Conservation (phyloP, 805 yeast genomes). For the Saccharomycopsis vini region DNA sequence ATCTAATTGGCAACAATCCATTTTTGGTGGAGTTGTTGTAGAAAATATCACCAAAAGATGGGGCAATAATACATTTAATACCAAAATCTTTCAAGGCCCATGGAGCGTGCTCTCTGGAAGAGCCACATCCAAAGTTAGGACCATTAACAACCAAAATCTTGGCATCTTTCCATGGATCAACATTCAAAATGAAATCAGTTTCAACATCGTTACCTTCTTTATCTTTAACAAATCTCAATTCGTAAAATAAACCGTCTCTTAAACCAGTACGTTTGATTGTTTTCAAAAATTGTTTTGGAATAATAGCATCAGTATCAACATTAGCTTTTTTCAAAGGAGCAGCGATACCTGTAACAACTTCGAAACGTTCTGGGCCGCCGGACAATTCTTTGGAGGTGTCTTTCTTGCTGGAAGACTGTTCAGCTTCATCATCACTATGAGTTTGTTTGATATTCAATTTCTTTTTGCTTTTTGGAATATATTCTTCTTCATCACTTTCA, state of each 20-base stretch:
- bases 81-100: slow-evolving; percentile 99
- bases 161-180: slow-evolving; percentile 70
- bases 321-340: slow-evolving; percentile 94
- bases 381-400: slow-evolving; percentile 25
- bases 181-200: slow-evolving; percentile 89
- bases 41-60: slow-evolving; percentile 97
- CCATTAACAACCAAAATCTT: slow-evolving; percentile 87
- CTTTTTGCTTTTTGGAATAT: not conserved
- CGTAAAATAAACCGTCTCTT: slow-evolving; percentile 81
- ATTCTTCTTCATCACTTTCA: slow-evolving; percentile 19
- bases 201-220: slow-evolving; percentile 54
- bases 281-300: slow-evolving; percentile 96
- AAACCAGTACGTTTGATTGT: slow-evolving; percentile 97
- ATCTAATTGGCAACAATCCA: slow-evolving; percentile 85
- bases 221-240: slow-evolving; percentile 68
- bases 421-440: slow-evolving; percentile 53
- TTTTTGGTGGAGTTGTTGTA: slow-evolving; percentile 96
- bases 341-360: slow-evolving; percentile 70
- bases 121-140: slow-evolving; percentile 98
- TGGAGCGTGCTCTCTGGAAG: slow-evolving; percentile 98
- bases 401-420: slow-evolving; percentile 47
- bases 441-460: slow-evolving; percentile 7
- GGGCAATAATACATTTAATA: slow-evolving; percentile 91
- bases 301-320: slow-evolving; percentile 97
- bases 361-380: slow-evolving; percentile 67